Conservation (phyloP, 2,329 filamentous ascomycete genomes). For the Fusarium oxysporum region DNA sequence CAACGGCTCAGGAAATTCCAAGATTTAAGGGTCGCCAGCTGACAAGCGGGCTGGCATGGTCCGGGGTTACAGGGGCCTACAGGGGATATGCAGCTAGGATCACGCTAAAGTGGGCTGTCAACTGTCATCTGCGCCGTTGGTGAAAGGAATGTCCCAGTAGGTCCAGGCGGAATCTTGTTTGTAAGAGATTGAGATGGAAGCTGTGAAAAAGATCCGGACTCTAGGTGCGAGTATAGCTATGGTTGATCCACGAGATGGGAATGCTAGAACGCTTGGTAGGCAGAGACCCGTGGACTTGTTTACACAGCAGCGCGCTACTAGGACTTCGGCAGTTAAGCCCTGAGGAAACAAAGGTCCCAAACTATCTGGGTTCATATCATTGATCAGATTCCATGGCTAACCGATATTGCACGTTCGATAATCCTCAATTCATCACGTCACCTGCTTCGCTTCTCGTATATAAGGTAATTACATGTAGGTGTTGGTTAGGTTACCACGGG, state of each 20-base stretch:
- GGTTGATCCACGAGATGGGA: not conserved
- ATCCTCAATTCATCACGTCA: not conserved
- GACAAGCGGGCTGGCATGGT: slow-evolving; percentile 8
- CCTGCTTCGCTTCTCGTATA: not conserved
- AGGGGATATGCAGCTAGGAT: slow-evolving; percentile 18
- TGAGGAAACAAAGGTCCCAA: not conserved
- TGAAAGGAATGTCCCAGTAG: slow-evolving; percentile 13
- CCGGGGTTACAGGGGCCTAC: slow-evolving; percentile 20
- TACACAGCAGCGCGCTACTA: not conserved
- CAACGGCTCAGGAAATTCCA: slow-evolving; percentile 26
- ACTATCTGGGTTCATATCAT: not conserved
- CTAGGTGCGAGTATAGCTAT: not conserved
- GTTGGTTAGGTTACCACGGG: not conserved
- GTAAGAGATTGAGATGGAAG: not conserved
- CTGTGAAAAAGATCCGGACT: not conserved
- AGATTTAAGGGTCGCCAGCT: slow-evolving; percentile 23
- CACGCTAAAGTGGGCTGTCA: slow-evolving; percentile 6
- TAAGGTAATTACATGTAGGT: not conserved
- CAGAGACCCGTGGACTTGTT: not conserved
- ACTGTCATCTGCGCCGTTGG: slow-evolving; percentile 12
- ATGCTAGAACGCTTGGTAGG: not conserved
- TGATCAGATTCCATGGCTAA: not conserved
- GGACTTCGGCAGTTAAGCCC: not conserved
- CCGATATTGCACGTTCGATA: not conserved
- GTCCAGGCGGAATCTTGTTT: not conserved